phyloP scores from a whole-genome alignment of 2,329 filamentous ascomycete species.

The Ilyonectria mors-panacis region DNA sequence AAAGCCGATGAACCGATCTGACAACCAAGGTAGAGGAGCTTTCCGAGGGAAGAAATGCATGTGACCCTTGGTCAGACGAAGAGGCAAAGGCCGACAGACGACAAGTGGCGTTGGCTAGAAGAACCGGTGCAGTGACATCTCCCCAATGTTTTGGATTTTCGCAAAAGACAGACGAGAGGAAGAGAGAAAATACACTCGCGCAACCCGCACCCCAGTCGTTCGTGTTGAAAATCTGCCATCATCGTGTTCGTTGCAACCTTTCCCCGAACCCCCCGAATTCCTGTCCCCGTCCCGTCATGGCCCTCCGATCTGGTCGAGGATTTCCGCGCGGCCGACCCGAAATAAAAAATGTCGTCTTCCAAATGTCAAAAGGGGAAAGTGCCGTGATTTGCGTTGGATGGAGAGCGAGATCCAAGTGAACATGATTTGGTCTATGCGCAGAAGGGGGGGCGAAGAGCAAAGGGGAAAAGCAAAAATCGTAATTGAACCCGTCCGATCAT shows the following conservation, averaged over 20 bases:
- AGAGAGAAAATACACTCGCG: conserved; percentile 44
- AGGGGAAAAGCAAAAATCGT: conserved; percentile 47
- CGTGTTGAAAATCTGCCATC: conserved; percentile 37
- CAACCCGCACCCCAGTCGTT: conserved; percentile 34
- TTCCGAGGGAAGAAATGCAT: neutral
- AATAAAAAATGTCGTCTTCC: conserved; percentile 36
- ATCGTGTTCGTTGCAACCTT: conserved; percentile 30
- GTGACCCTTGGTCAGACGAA: neutral
- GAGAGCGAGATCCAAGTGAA: conserved; percentile 52
- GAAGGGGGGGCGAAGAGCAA: conserved; percentile 44
- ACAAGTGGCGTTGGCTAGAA: conserved; percentile 2
- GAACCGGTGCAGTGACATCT: conserved; percentile 26
- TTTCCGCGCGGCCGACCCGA: conserved; percentile 27
- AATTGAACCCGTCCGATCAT: conserved; percentile 51
- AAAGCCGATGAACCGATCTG: conserved; percentile 13
- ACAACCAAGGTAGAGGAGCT: conserved; percentile 9
- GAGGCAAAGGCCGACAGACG: conserved; percentile 14
- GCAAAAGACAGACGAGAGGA: conserved; percentile 28
- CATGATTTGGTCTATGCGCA: conserved; percentile 56
- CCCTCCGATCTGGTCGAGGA: conserved; percentile 25
- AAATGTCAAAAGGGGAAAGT: conserved; percentile 37
- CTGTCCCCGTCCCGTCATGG: conserved; percentile 23
- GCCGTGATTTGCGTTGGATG: conserved; percentile 36
- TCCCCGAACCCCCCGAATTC: conserved; percentile 30
- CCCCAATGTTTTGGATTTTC: conserved; percentile 21